phyloP scores from a whole-genome alignment of 2,329 filamentous ascomycete species.

The Penicillium sp. region DNA sequence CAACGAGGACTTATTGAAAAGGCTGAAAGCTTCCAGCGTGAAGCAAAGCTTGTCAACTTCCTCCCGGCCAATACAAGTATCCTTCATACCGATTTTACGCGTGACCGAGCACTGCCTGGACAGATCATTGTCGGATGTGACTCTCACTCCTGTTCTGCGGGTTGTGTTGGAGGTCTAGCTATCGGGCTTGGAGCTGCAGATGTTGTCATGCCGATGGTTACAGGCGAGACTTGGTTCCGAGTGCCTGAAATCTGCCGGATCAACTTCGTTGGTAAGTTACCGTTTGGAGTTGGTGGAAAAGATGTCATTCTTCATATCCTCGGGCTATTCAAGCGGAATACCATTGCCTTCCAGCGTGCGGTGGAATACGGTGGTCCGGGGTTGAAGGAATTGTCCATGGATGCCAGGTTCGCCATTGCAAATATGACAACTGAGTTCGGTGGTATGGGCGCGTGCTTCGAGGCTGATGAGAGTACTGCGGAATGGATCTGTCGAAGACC shows the following conservation, averaged over 20 bases:
- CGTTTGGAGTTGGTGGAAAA: constrained; percentile 44
- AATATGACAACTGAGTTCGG: constrained; percentile 45
- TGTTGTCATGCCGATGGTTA: constrained; percentile 46
- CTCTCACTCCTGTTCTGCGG: constrained; percentile 49
- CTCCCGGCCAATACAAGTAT: neutral
- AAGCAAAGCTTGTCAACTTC: constrained; percentile 35
- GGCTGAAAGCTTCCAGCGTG: constrained; percentile 31
- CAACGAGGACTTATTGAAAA: neutral
- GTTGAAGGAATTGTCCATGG: constrained; percentile 37
- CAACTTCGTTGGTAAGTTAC: neutral
- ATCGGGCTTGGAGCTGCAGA: constrained; percentile 49
- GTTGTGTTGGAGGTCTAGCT: constrained; percentile 41
- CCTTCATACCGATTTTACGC: constrained; percentile 47
- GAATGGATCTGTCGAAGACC: constrained; percentile 25
- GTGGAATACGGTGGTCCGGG: constrained; percentile 49
- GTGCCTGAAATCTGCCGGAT: constrained; percentile 43
- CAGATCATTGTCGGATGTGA: constrained; percentile 47
- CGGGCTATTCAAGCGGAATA: constrained; percentile 46
- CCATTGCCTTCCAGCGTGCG: constrained; percentile 44
- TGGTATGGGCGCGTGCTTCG: neutral
- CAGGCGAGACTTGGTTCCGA: constrained; percentile 50
- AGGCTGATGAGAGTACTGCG: neutral
- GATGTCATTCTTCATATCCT: constrained; percentile 49
- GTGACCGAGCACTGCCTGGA: constrained; percentile 47
- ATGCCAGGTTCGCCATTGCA: constrained; percentile 48